These are phyloP conservation scores for Russula vinacea DNA, from an alignment of 768 basidiomycete species.

Conservation along the genomic window DNA sequence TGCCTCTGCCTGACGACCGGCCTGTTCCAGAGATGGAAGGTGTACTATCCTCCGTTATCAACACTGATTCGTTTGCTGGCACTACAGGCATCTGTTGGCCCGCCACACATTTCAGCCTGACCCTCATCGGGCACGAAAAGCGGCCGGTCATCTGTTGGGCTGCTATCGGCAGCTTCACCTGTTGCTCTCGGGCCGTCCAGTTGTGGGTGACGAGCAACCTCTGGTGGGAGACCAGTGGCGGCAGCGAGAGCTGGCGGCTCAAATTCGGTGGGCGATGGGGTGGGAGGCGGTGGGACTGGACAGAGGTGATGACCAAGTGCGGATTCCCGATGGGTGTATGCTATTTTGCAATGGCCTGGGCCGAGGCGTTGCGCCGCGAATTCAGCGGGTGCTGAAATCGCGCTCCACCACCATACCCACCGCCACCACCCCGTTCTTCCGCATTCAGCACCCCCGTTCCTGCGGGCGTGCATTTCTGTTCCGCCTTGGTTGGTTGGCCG, in stretches of 20 bases:
- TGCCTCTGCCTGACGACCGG: conserved; percentile 86
- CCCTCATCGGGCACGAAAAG: conserved; percentile 60
- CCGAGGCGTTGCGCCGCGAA: conserved; percentile 44
- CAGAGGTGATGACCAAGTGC: conserved; percentile 63
- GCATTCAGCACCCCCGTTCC: conserved; percentile 12
- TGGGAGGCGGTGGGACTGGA: conserved; percentile 79
- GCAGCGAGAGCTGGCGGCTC: conserved; percentile 25
- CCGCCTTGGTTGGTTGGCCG: not conserved
- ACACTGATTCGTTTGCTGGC: conserved; percentile 90
- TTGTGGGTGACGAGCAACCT: conserved; percentile 97
- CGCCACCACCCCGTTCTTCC: not conserved
- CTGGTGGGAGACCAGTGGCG: conserved; percentile 28
- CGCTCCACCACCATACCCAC: not conserved
- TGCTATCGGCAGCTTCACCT: conserved; percentile 84
- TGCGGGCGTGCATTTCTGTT: conserved; percentile 4
- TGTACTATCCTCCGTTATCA: conserved; percentile 84
- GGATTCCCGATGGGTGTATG: conserved; percentile 68
- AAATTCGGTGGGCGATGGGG: conserved; percentile 44
- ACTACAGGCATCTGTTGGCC: conserved; percentile 97
- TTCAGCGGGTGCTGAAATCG: conserved; percentile 30
- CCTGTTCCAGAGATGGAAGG: conserved; percentile 82
- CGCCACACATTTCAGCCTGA: conserved; percentile 81
- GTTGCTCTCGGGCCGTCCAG: conserved; percentile 76
- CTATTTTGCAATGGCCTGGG: conserved; percentile 82
- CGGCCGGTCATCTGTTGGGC: conserved; percentile 90